phyloP scores from a whole-genome alignment of 495 filamentous ascomycete genomes.

The Delitschia confertaspora region DNA sequence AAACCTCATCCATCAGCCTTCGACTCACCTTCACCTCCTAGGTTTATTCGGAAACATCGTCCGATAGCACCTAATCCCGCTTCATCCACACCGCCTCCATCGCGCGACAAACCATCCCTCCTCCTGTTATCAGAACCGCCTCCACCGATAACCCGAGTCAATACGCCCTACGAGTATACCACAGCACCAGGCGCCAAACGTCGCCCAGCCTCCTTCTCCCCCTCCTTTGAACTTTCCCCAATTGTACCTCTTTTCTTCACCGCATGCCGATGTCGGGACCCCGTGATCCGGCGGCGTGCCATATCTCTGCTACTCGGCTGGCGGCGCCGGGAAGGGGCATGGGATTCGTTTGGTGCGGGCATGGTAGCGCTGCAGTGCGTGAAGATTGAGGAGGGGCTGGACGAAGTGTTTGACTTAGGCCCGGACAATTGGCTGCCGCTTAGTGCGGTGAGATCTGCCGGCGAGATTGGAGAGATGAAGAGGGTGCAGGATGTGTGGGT shows the following conservation, averaged over 20 bases:
- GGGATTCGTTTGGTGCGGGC: slow-evolving; percentile 25
- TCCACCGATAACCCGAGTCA: background rate
- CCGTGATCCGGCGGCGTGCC: slow-evolving; percentile 19
- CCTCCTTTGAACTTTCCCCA: slow-evolving; percentile 26
- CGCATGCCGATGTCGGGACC: slow-evolving; percentile 25
- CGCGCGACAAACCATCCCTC: background rate
- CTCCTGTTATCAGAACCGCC: slow-evolving; percentile 7
- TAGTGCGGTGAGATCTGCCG: background rate
- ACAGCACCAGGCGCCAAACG: slow-evolving; percentile 5
- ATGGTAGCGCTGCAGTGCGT: slow-evolving; percentile 18
- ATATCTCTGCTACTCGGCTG: slow-evolving; percentile 17
- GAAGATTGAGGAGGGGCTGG: slow-evolving; percentile 25
- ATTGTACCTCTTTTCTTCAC: slow-evolving; percentile 27
- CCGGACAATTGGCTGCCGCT: slow-evolving; percentile 18
- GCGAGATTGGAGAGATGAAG: background rate
- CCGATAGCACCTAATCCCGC: slow-evolving; percentile 15
- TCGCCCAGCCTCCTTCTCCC: slow-evolving; percentile 18
- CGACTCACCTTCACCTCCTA: slow-evolving; percentile 10
- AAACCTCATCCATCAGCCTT: slow-evolving; percentile 6
- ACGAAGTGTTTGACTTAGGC: slow-evolving; percentile 6
- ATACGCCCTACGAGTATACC: background rate
- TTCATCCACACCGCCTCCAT: slow-evolving; percentile 1
- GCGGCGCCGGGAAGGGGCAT: slow-evolving; percentile 24
- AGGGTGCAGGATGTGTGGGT: slow-evolving; percentile 21
- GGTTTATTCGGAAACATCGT: slow-evolving; percentile 10